phyloP scores from a whole-genome alignment of 805 yeast species.

The Cyberlindnera amylophila region DNA sequence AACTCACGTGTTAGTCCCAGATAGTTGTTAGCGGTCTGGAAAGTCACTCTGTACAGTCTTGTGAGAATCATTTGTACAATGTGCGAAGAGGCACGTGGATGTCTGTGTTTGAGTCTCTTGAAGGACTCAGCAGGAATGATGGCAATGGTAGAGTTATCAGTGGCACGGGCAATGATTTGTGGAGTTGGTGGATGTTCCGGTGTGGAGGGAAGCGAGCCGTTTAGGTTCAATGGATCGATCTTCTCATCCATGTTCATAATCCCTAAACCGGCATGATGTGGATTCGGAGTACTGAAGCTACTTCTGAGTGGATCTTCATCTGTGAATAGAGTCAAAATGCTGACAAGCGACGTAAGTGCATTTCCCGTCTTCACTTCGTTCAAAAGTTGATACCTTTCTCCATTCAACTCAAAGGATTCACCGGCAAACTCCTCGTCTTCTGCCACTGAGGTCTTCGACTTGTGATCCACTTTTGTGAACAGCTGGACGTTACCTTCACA shows the following conservation, averaged over 20 bases:
- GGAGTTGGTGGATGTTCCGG: slow-evolving; percentile 9
- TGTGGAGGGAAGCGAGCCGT: slow-evolving; percentile 3
- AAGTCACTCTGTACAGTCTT: slow-evolving; percentile 82
- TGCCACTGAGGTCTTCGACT: slow-evolving; percentile 3
- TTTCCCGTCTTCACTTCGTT: slow-evolving; percentile 81
- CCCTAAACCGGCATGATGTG: slow-evolving; percentile 1
- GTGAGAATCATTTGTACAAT: slow-evolving; percentile 90
- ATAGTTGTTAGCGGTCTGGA: slow-evolving; percentile 85
- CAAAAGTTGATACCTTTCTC: slow-evolving; percentile 63
- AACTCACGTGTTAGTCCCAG: slow-evolving; percentile 81
- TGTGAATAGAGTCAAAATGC: slow-evolving; percentile 73
- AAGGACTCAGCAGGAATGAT: slow-evolving; percentile 87
- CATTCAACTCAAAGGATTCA: slow-evolving; percentile 44
- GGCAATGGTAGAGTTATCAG: slow-evolving; percentile 76
- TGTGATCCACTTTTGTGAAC: slow-evolving; percentile 49
- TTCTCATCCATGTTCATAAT: slow-evolving; percentile 9
- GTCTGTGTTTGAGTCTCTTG: slow-evolving; percentile 60
- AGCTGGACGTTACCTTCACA: slow-evolving; percentile 89
- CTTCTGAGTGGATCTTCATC: slow-evolving; percentile 29
- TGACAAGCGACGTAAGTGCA: slow-evolving; percentile 78
- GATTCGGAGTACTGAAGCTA: slow-evolving; percentile 5
- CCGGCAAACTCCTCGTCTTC: slow-evolving; percentile 25
- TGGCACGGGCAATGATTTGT: slow-evolving; percentile 67
- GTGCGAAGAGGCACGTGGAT: slow-evolving; percentile 88
- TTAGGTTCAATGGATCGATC: slow-evolving; percentile 21